Percentiles rank a stretch among this genome's conserved stretches.
Conservation (phyloP, 2,329 filamentous ascomycete genomes). For the Aspergillus thermomutatus region DNA sequence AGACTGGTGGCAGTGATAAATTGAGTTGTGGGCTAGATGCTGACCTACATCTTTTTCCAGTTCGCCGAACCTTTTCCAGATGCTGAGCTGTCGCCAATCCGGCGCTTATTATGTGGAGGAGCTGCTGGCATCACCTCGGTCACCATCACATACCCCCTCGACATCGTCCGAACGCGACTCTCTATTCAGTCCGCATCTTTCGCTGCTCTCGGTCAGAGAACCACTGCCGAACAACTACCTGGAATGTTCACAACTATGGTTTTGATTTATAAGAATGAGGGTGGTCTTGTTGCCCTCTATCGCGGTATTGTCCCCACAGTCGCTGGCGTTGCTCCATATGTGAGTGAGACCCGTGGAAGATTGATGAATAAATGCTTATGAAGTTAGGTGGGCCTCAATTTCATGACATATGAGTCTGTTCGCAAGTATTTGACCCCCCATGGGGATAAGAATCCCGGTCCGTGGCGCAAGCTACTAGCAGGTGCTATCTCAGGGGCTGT, state of each 20-base stretch:
- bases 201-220: constrained; percentile 63
- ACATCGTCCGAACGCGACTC: constrained; percentile 91
- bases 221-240: constrained; percentile 63
- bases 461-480: constrained; percentile 77
- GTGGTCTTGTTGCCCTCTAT: constrained; percentile 81
- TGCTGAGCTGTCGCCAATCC: constrained; percentile 67
- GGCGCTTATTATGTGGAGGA: constrained; percentile 84
- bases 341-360: constrained; percentile 39
- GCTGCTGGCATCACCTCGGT: constrained; percentile 94
- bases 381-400: constrained; percentile 81
- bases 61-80: constrained; percentile 76
- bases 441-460: constrained; percentile 77
- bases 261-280: constrained; percentile 86
- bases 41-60: constrained; percentile 31
- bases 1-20: background rate
- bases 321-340: constrained; percentile 92
- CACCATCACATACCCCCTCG: constrained; percentile 89
- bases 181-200: constrained; percentile 99
- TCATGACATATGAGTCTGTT: constrained; percentile 95
- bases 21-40: constrained; percentile 10
- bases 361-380: background rate
- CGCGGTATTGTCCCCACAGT: constrained; percentile 91
- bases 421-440: constrained; percentile 81
- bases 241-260: constrained; percentile 88
- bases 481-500: constrained; percentile 94